Evolutionary conservation across 495 filamentous ascomycete species (phyloP).

Genomic region (Physcia stellaris): DNA sequence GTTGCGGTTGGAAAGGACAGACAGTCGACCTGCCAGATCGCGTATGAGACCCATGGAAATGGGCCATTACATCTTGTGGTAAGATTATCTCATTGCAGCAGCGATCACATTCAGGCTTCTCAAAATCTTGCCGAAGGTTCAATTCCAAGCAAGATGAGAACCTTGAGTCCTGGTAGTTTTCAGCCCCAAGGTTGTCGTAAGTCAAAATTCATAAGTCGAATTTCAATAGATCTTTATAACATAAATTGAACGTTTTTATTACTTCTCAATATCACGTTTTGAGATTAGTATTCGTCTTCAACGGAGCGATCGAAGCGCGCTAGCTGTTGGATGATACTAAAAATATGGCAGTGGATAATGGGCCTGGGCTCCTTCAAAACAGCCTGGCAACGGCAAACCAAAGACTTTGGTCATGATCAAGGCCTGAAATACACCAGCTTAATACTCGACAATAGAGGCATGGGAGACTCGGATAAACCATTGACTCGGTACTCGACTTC

Average conservation of each 20-base stretch:
- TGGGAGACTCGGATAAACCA: constrained; percentile 67
- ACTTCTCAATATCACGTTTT: background rate
- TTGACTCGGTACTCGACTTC: constrained; percentile 52
- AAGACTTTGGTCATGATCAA: constrained; percentile 59
- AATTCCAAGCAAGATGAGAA: too few relatives aligned
- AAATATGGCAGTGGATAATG: constrained; percentile 37
- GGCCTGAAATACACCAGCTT: constrained; percentile 53
- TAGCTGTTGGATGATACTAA: background rate
- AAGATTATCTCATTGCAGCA: constrained; percentile 19
- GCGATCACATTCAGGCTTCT: background rate
- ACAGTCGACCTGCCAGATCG: constrained; percentile 56
- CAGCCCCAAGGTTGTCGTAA: too few relatives aligned
- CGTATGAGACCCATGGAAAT: constrained; percentile 66
- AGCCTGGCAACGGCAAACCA: constrained; percentile 65
- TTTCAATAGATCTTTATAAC: background rate
- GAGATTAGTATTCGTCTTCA: too few relatives aligned
- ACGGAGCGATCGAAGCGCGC: too few relatives aligned
- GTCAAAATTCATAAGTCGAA: background rate
- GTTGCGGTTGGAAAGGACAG: constrained; percentile 46
- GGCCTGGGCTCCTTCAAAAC: constrained; percentile 48
- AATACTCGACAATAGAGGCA: constrained; percentile 59
- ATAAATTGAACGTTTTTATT: background rate
- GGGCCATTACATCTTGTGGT: constrained; percentile 60
- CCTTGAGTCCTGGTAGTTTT: too few relatives aligned
- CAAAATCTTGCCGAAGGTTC: too few relatives aligned